A percentile compares a stretch with the other conserved stretches of the same genome.
These are phyloP conservation scores for Tuber borchii DNA, from an alignment of 495 filamentous ascomycete genomes.

Conservation along the genomic window DNA sequence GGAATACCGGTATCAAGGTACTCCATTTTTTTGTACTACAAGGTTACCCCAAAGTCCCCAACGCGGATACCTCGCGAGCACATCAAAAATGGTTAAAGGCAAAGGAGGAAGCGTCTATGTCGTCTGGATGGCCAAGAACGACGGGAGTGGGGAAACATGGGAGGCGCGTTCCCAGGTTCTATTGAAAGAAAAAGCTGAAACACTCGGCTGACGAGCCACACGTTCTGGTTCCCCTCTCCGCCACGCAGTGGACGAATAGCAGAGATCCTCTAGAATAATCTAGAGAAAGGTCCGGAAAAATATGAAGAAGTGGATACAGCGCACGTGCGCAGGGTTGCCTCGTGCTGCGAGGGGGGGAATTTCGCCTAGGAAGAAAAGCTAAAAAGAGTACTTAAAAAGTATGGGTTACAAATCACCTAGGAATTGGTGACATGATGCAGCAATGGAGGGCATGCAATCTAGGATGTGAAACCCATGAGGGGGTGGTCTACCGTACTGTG, in stretches of 20 bases:
- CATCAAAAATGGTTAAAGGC: not conserved
- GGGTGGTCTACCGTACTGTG: not conserved
- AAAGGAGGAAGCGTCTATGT: constrained; percentile 49
- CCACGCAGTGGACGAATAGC: constrained; percentile 47
- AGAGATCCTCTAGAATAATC: constrained; percentile 57
- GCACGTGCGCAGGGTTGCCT: constrained; percentile 61
- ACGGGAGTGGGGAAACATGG: constrained; percentile 60
- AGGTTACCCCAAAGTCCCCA: not conserved
- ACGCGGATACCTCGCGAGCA: not conserved
- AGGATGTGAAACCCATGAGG: not conserved
- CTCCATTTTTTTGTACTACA: not conserved
- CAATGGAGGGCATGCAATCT: constrained; percentile 44
- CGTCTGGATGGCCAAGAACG: constrained; percentile 55
- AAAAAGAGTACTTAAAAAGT: constrained; percentile 51
- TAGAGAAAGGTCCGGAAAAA: constrained; percentile 49
- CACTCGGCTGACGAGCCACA: not conserved
- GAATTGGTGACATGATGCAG: constrained; percentile 63
- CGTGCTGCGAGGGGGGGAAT: constrained; percentile 55
- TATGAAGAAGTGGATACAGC: constrained; percentile 55
- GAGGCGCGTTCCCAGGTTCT: constrained; percentile 44
- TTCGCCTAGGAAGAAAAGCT: constrained; percentile 58
- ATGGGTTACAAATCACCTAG: constrained; percentile 57
- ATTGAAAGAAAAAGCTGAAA: constrained; percentile 10
- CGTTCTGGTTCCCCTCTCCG: not conserved
- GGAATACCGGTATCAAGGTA: not conserved